phyloP scores from a whole-genome alignment of 169 alveolate species.

The Plasmodium coatneyi region DNA sequence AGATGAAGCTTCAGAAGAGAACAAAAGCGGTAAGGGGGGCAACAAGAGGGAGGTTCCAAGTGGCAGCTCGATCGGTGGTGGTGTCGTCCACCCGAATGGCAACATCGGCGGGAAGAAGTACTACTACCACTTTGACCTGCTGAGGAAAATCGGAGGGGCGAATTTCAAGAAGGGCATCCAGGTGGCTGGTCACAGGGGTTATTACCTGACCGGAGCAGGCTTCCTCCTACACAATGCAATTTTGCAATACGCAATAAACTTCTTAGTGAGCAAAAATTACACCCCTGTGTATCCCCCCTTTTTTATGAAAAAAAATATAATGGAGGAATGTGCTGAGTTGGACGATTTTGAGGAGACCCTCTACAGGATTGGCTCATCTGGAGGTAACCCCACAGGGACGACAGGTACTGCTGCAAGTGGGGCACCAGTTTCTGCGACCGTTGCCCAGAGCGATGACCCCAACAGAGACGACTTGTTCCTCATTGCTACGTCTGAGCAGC shows the following conservation, averaged over 20 bases:
- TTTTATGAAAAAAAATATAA: constrained; percentile 95
- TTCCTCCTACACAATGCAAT: constrained; percentile 97
- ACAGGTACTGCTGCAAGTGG: neutral
- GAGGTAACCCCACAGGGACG: neutral
- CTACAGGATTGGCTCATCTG: constrained; percentile 86
- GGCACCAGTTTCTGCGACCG: neutral
- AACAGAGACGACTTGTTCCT: constrained; percentile 92
- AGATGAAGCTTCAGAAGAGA: neutral
- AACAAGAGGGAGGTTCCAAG: neutral
- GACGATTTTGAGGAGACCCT: constrained; percentile 98
- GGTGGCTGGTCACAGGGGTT: constrained; percentile 99
- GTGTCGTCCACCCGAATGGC: neutral
- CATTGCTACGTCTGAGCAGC: constrained; percentile 99
- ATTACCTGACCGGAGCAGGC: constrained; percentile 96
- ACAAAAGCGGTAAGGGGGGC: neutral
- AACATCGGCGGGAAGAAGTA: constrained; percentile 15
- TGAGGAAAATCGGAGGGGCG: constrained; percentile 91
- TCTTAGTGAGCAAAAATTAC: constrained; percentile 94
- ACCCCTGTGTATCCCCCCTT: constrained; percentile 98
- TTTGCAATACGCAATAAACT: constrained; percentile 93
- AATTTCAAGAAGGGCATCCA: constrained; percentile 95
- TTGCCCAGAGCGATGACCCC: constrained; percentile 77
- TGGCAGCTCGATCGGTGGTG: neutral
- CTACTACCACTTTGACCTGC: constrained; percentile 93
- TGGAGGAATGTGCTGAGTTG: constrained; percentile 98